Conservation (phyloP, 2,329 filamentous ascomycete species). For the Amylocarpus encephaloides region DNA sequence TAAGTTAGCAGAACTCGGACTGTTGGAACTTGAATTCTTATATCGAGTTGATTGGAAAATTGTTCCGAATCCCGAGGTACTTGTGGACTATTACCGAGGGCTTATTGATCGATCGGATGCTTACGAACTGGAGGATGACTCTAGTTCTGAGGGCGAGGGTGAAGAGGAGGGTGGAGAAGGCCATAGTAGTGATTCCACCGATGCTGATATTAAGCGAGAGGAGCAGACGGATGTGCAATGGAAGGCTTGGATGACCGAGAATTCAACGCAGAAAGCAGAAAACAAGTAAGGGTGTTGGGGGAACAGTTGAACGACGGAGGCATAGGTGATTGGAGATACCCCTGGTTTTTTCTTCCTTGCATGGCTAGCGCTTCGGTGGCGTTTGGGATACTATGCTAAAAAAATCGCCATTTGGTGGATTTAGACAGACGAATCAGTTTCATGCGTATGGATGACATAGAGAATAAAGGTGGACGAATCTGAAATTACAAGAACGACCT, state of each 20-base stretch:
- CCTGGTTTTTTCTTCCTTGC: constrained; percentile 12
- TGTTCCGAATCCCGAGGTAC: constrained; percentile 86
- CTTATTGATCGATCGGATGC: constrained; percentile 63
- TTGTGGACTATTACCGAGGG: constrained; percentile 89
- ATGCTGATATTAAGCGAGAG: constrained; percentile 29
- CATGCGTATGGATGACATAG: neutral
- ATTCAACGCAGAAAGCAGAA: constrained; percentile 16
- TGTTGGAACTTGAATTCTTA: constrained; percentile 89
- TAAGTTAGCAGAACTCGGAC: constrained; percentile 78
- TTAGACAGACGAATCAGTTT: neutral
- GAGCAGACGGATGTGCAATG: constrained; percentile 23
- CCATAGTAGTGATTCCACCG: constrained; percentile 31
- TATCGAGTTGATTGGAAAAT: constrained; percentile 94
- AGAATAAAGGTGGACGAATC: too few species aligned
- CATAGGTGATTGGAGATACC: constrained; percentile 14
- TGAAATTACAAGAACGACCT: too few species aligned
- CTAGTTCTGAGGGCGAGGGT: constrained; percentile 9
- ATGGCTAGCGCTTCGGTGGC: constrained; percentile 17
- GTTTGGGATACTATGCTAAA: constrained; percentile 9
- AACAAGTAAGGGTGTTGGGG: neutral
- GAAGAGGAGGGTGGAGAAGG: constrained; percentile 26
- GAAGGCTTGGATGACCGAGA: constrained; percentile 30
- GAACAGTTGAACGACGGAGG: neutral
- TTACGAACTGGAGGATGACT: constrained; percentile 44
- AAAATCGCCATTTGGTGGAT: neutral